Conservation (phyloP, 306 rosid species). For the Arachis hypogaea region DNA sequence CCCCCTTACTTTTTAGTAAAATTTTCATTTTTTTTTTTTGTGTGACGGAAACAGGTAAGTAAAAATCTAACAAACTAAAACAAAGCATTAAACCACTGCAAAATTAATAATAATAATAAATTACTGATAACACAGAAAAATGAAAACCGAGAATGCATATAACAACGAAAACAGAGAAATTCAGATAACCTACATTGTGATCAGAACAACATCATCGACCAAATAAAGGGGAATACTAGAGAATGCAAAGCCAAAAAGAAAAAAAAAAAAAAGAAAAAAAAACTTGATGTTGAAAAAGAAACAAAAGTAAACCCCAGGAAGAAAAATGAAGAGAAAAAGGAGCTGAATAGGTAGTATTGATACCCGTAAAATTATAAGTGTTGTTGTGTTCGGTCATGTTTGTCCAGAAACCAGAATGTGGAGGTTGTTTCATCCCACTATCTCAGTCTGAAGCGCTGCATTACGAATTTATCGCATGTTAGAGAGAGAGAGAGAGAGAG, state of each 20-base stretch:
- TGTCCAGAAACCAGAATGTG: conserved; percentile 17
- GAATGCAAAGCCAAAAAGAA: conserved; percentile 3
- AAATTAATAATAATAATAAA: neutral
- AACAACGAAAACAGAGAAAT: conserved; percentile 1
- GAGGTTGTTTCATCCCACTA: conserved; percentile 16
- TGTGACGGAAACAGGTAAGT: conserved; percentile 14
- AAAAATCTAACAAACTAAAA: conserved; percentile 22
- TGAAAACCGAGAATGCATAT: conserved; percentile 17
- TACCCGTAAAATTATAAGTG: conserved; percentile 31
- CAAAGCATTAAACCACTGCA: conserved; percentile 27
- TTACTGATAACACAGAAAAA: neutral
- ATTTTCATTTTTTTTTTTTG: neutral
- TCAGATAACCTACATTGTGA: conserved; percentile 45
- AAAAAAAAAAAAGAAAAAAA: neutral
- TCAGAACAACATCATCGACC: conserved; percentile 24
- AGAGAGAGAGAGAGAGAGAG: conserved; percentile 17
- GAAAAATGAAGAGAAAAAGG: neutral
- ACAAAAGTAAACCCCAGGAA: conserved; percentile 9
- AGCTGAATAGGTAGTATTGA: conserved; percentile 53
- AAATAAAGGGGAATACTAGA: conserved; percentile 28
- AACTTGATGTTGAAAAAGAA: neutral
- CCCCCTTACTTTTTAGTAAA: neutral
- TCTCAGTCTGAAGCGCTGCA: conserved; percentile 28
- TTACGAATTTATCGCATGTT: conserved; percentile 3
- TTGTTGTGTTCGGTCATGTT: conserved; percentile 61